phyloP scores from a whole-genome alignment of 192 early-diverging fungal species.

The Backusella parvicylindrica region DNA sequence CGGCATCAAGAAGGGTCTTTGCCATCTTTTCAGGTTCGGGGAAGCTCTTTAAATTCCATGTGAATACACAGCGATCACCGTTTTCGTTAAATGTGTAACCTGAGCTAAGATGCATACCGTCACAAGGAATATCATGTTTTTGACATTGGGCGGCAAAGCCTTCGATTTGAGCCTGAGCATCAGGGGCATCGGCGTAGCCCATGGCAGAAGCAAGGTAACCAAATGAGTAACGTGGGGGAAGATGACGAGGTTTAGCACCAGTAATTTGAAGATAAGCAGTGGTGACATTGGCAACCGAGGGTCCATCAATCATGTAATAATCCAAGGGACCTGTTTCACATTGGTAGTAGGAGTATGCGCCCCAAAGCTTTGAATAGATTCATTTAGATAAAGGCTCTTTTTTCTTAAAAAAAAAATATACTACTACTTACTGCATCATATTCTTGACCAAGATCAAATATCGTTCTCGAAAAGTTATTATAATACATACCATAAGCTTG shows the following conservation, averaged over 20 bases:
- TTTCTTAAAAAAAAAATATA: neutral
- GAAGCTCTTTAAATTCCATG: conserved; percentile 57
- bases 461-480: conserved; percentile 45
- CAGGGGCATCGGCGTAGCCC: conserved; percentile 59
- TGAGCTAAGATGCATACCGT: conserved; percentile 55
- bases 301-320: conserved; percentile 40
- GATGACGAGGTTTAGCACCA: conserved; percentile 33
- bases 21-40: conserved; percentile 46
- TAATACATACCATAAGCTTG: conserved; percentile 53
- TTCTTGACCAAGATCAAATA: conserved; percentile 49
- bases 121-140: conserved; percentile 51
- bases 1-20: conserved; percentile 28
- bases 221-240: conserved; percentile 48
- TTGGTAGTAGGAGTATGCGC: conserved; percentile 43
- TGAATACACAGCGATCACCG: conserved; percentile 56
- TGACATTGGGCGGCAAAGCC: conserved; percentile 37
- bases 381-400: neutral
- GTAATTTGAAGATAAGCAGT: conserved; percentile 34
- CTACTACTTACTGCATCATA: conserved; percentile 30
- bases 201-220: conserved; percentile 60
- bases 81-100: conserved; percentile 49
- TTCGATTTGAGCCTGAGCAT: conserved; percentile 51
- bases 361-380: conserved; percentile 40
- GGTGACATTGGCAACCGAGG: conserved; percentile 40
- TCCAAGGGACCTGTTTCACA: conserved; percentile 36